Evolutionary conservation across 1,139 yeast species (phyloP), one percentile per base, ranked within the genome.

Genomic region (Blastobotrys ciferrii): DNA sequence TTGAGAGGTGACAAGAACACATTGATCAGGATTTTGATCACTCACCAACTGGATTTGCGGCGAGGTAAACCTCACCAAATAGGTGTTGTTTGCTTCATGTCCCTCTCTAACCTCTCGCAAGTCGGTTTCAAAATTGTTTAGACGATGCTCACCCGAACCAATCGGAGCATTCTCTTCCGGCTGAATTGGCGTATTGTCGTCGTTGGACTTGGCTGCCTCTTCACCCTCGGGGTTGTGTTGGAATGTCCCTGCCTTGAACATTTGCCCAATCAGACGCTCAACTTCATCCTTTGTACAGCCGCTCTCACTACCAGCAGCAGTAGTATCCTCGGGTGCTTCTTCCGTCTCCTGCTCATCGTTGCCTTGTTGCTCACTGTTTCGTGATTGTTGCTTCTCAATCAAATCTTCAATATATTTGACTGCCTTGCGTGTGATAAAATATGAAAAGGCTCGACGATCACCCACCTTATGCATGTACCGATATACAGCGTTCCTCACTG

Each of bases 11-110:
- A 88, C 70, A 47, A 88, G 65, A n/a, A 88, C 76, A 48, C 87
- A 81, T 1, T 84, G 75, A 43, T 79, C 78, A 0, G 82, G 80
- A 42, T 80, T 78, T 46, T 78, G 78, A 32, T 82, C 83, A 46
- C 87, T 77, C 52, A 84, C 82, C 18, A 91, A 66, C 62, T 91
- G 95, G 45, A 92, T 80, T 63, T 92, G 98, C 0, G 98, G 98
- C 1, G 91, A 78, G 11, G 87, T 73, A 33, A 91, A 74, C 51
- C 87, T 87, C 42, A 91, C 74, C 54, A 82, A 65, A 59, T 80
- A 87, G 46, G 84, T 80, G 55, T 84, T 87, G 15, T 75, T 75
- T 4, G 44, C 13, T 62, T 65, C 50, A 43, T 70, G 66, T 5
- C 68, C 68, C 1, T 67, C 59, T 1, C 58, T 56, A 0, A 76